Conservation (phyloP, 345 rosid species). For the Salix suchowensis region DNA sequence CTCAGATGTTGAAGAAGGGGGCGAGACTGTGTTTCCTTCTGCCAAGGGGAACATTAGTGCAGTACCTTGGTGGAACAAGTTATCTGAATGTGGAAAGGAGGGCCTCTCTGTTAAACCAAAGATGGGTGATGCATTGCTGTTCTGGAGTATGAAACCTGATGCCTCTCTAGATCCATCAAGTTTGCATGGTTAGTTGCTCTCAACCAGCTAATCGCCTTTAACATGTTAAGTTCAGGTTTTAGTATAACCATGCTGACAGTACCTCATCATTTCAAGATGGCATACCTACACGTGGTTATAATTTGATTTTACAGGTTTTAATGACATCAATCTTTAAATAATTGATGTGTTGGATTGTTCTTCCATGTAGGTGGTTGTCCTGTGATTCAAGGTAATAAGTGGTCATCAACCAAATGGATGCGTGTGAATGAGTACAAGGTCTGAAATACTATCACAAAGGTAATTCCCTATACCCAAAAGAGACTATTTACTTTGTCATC, state of each 20-base stretch:
- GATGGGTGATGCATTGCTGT: slow-evolving; percentile 96
- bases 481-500: background rate
- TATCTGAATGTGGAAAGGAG: slow-evolving; percentile 78
- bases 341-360: slow-evolving; percentile 3
- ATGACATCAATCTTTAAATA: background rate
- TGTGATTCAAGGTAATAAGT: slow-evolving; percentile 84
- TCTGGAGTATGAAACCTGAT: slow-evolving; percentile 98
- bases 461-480: slow-evolving; percentile 14
- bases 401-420: slow-evolving; percentile 98
- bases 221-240: background rate
- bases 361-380: slow-evolving; percentile 77
- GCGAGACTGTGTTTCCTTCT: slow-evolving; percentile 88
- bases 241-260: background rate
- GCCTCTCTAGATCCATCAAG: slow-evolving; percentile 72
- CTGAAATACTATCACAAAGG: slow-evolving; percentile 36
- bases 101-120: slow-evolving; percentile 89
- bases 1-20: slow-evolving; percentile 97
- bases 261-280: background rate
- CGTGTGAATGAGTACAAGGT: slow-evolving; percentile 67
- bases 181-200: slow-evolving; percentile 67
- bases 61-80: slow-evolving; percentile 86
- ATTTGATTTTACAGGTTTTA: background rate
- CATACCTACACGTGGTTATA: background rate
- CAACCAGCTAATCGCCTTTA: background rate
- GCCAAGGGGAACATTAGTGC: slow-evolving; percentile 79